Conservation (phyloP, 2,329 filamentous ascomycete species). For the Sclerotinia minor region DNA sequence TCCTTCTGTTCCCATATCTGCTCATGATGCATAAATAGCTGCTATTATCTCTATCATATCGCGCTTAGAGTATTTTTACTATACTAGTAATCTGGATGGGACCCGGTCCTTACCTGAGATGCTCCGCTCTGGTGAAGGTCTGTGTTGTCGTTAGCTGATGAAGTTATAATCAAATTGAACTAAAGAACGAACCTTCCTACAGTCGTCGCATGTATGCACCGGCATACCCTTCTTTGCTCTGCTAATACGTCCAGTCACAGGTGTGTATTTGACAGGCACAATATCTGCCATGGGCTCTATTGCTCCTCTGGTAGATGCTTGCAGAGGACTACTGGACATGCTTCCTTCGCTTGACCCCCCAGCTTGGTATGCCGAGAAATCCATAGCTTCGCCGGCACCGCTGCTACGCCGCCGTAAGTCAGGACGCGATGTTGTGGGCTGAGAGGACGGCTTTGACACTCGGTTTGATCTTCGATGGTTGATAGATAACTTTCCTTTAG, state of each 20-base stretch:
- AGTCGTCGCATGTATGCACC: conserved; percentile 42
- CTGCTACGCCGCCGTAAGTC: conserved; percentile 35
- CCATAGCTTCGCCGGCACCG: conserved; percentile 35
- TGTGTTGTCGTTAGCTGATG: conserved; percentile 39
- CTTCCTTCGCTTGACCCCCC: conserved; percentile 33
- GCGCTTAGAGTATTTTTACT: background rate
- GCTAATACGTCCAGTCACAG: conserved; percentile 42
- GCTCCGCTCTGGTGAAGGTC: conserved; percentile 64
- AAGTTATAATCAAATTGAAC: background rate
- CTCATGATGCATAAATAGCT: background rate
- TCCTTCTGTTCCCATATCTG: background rate
- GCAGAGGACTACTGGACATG: conserved; percentile 34
- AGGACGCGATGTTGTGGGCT: conserved; percentile 29
- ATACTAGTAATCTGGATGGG: background rate
- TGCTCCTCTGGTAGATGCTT: conserved; percentile 32
- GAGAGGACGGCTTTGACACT: conserved; percentile 32
- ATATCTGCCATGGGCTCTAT: conserved; percentile 33
- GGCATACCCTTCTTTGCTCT: conserved; percentile 43
- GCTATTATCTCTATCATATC: background rate
- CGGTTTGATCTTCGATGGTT: conserved; percentile 38
- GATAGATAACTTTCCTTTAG: conserved; percentile 33
- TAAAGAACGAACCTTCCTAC: conserved; percentile 36
- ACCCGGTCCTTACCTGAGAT: conserved; percentile 52
- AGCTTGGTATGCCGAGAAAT: conserved; percentile 33
- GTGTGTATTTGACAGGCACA: conserved; percentile 42